Percentiles rank a stretch among this genome's conserved stretches.
These are phyloP conservation scores for Psilocybe tampanensis DNA, from an alignment of 768 basidiomycete genomes.

Conservation along the genomic window DNA sequence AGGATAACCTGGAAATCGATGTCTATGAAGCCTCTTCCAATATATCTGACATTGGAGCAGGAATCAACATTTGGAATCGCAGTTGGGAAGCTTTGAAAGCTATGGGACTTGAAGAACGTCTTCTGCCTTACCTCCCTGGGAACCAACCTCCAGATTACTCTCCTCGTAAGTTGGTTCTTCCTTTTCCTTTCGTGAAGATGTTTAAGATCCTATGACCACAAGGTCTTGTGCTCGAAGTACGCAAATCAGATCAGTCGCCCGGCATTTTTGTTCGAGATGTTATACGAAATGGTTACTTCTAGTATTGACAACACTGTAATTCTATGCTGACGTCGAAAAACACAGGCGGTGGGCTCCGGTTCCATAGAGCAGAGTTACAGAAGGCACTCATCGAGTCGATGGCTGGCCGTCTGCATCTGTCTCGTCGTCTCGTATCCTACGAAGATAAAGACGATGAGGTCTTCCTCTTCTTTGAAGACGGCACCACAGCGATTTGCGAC, in stretches of 20 bases:
- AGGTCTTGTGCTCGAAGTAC: constrained; percentile 22
- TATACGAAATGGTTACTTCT: constrained; percentile 21
- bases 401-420: constrained; percentile 32
- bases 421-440: constrained; percentile 35
- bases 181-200: not conserved
- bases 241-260: constrained; percentile 35
- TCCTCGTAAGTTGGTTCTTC: constrained; percentile 7
- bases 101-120: constrained; percentile 34
- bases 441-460: constrained; percentile 26
- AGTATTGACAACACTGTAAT: not conserved
- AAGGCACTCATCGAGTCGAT: constrained; percentile 31
- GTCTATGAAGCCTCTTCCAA: constrained; percentile 43
- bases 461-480: constrained; percentile 38
- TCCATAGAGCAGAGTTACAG: constrained; percentile 42
- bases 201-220: not conserved
- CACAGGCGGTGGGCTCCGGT: constrained; percentile 28
- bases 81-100: constrained; percentile 39
- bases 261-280: constrained; percentile 29
- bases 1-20: constrained; percentile 32
- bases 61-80: constrained; percentile 43
- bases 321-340: not conserved
- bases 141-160: constrained; percentile 15
- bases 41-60: constrained; percentile 46
- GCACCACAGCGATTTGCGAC: constrained; percentile 35
- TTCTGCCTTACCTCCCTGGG: constrained; percentile 17